Evolutionary conservation across 2,329 filamentous ascomycete genomes (phyloP), one percentile per base, ranked within the genome.

Genomic region (Paradendryphiella salina): DNA sequence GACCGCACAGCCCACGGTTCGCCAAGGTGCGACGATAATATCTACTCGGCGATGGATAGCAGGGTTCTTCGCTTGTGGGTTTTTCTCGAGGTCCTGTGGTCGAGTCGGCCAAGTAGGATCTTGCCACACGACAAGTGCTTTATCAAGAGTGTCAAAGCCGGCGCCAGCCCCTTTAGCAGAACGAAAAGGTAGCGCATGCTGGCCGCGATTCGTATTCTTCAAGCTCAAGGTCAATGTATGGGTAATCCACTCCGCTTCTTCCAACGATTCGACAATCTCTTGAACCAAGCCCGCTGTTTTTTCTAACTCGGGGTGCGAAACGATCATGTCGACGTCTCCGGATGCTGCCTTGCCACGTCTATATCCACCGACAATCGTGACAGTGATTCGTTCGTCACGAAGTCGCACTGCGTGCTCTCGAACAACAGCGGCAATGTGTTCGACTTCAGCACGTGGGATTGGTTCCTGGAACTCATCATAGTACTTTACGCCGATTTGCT

Each of bases 401-500:
- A 92, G 79, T 14, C 71, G 74, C 37, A 85, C 83, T 1, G 90
- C 90, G 56, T 94, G 85, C 1, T 75, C 64, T 1, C 87, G 78
- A 13, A 96, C 81, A 1, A 79, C 77, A 4, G 75, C 64, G 0
- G 82, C 83, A 45, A 96, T 96, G 0, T 69, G 65, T 60, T 90
- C 85, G 0, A 90, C 88, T 70, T 97, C 91, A 0, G 66, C 50
- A 1, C 91, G 83, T 0, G 89, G 82, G 4, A 97, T 89, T 11
- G 82, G 84, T 13, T 80, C 73, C 37, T 82, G 76, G 47, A 99
- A 88, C 57, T 97, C 93, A 28, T 95, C 88, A 69, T 95, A 96
- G 73, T 86, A 96, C 69, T 97, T 97, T 36, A 96, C 78, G 0
- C 94, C 93, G 47, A 97, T 96, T 69, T 97, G 91, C 72, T 96